phyloP scores from a whole-genome alignment of 768 basidiomycete species.

The Tylopilus balloui region DNA sequence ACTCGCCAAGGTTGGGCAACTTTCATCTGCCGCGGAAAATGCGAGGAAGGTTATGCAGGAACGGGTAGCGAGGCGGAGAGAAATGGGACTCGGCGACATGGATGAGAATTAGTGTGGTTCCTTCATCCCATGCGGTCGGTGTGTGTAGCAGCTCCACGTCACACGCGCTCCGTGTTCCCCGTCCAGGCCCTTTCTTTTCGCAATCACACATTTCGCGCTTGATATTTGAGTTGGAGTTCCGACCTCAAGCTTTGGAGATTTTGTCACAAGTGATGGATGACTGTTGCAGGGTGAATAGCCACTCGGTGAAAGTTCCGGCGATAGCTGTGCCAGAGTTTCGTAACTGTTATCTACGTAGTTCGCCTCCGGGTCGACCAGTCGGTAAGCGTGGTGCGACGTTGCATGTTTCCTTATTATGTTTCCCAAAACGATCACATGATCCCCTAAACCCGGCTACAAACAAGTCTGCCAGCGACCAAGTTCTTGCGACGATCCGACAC shows the following conservation, averaged over 20 bases:
- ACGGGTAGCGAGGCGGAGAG: slow-evolving; percentile 38
- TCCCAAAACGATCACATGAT: background rate
- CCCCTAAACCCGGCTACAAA: background rate
- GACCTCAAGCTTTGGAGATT: background rate
- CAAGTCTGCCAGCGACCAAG: background rate
- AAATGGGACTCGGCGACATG: slow-evolving; percentile 38
- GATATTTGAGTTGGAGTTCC: slow-evolving; percentile 2
- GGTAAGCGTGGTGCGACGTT: background rate
- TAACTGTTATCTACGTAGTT: slow-evolving; percentile 8
- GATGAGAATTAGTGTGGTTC: slow-evolving; percentile 36
- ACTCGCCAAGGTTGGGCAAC: slow-evolving; percentile 65
- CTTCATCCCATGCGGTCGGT: slow-evolving; percentile 1
- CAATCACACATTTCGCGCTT: slow-evolving; percentile 3
- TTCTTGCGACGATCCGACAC: slow-evolving; percentile 6
- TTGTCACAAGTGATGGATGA: background rate
- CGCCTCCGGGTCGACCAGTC: too few relatives aligned
- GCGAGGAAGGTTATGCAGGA: slow-evolving; percentile 44
- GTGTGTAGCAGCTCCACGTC: slow-evolving; percentile 4
- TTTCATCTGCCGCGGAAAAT: slow-evolving; percentile 47
- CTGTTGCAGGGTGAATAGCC: slow-evolving; percentile 7
- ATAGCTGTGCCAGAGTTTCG: slow-evolving; percentile 7
- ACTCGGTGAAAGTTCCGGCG: slow-evolving; percentile 9
- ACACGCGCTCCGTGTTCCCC: background rate
- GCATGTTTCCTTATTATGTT: background rate
- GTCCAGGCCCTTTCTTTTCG: background rate